phyloP scores from a whole-genome alignment of 2,329 filamentous ascomycete species.

The Pseudogymnoascus sp. region DNA sequence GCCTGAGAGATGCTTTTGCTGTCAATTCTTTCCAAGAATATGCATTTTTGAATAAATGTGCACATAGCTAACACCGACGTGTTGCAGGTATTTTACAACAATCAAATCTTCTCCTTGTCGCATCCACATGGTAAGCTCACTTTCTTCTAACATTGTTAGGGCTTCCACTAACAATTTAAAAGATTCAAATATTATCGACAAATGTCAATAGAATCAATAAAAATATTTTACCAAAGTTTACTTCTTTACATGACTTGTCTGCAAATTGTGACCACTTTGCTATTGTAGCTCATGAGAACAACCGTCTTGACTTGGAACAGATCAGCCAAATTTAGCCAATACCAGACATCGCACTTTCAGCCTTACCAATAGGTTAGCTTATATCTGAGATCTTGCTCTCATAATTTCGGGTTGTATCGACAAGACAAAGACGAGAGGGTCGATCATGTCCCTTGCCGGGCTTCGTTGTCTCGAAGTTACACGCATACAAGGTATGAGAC shows the following conservation, averaged over 20 bases:
- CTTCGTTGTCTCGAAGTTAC: not conserved
- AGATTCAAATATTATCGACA: not conserved
- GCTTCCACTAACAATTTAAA: not conserved
- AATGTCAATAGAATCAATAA: not conserved
- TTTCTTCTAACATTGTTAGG: not conserved
- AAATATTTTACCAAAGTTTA: not conserved
- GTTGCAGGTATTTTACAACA: constrained; percentile 14
- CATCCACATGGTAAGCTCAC: constrained; percentile 13
- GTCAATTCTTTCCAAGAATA: constrained; percentile 15
- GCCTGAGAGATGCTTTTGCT: constrained; percentile 28
- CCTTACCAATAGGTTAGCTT: not conserved
- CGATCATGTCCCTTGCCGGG: not conserved
- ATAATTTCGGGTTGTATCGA: not conserved
- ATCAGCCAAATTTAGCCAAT: not conserved
- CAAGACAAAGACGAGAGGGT: not conserved
- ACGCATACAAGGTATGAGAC: not conserved
- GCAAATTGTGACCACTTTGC: not conserved
- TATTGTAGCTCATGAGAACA: not conserved
- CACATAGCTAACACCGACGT: constrained; percentile 19
- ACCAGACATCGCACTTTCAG: not conserved
- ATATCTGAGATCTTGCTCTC: not conserved
- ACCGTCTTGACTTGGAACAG: not conserved
- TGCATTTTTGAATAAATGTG: constrained; percentile 6
- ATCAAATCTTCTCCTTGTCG: not conserved
- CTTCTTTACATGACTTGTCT: not conserved